Evolutionary conservation across 495 filamentous ascomycete genomes (phyloP).

Genomic region (Aspergillus bridgeri): DNA sequence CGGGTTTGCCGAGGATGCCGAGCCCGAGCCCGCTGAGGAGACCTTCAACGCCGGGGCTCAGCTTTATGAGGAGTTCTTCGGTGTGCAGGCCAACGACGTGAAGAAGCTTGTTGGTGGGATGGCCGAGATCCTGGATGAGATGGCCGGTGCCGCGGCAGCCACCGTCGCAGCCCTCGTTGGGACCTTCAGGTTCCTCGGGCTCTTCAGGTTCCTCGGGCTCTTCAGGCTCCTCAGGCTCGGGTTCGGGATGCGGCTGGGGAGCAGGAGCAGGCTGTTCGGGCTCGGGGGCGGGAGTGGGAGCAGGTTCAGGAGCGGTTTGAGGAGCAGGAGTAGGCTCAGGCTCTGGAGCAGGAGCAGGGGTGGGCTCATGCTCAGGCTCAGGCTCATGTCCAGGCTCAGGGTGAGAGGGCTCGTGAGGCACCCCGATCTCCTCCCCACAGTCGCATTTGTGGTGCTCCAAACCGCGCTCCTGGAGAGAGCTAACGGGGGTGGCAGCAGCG

Average conservation of each 20-base stretch:
- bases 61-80: slow-evolving; percentile 12
- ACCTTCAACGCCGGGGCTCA: not conserved
- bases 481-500: slow-evolving; percentile 14
- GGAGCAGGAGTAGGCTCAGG: not conserved
- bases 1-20: not conserved
- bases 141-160: slow-evolving; percentile 25
- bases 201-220: too few species aligned
- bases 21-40: not conserved
- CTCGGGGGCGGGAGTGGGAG: not conserved
- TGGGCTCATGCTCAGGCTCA: not conserved
- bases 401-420: not conserved
- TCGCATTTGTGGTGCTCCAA: not conserved
- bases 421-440: not conserved
- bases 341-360: not conserved
- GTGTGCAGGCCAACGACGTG: slow-evolving; percentile 18
- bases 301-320: not conserved
- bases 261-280: not conserved
- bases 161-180: slow-evolving; percentile 10
- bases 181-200: not conserved
- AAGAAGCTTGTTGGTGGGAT: slow-evolving; percentile 21
- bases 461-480: not conserved
- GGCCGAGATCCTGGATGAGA: slow-evolving; percentile 25
- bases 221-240: not conserved
- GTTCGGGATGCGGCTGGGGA: not conserved
- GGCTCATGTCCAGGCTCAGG: not conserved